Percentiles rank a stretch among this genome's conserved stretches.
These are phyloP conservation scores for Magnaporthales sp. DNA, from an alignment of 2,329 filamentous ascomycete species.

Conservation along the genomic window DNA sequence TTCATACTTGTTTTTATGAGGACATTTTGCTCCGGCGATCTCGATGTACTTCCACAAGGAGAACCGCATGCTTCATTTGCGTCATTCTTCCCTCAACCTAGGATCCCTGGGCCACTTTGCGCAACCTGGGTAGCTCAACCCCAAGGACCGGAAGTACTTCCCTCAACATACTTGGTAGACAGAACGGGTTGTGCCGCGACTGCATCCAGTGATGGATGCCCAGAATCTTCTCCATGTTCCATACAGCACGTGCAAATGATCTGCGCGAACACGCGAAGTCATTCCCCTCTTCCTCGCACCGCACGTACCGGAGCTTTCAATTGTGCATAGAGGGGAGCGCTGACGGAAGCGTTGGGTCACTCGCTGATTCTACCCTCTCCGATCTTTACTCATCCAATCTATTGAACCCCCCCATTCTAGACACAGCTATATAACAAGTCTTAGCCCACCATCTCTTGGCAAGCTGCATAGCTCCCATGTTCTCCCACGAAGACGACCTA, in stretches of 20 bases:
- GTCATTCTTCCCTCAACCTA: neutral
- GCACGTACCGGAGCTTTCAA: neutral
- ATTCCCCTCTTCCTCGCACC: neutral
- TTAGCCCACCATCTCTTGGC: neutral
- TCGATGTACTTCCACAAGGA: neutral
- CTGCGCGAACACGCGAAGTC: neutral
- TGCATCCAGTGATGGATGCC: neutral
- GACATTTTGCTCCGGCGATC: neutral
- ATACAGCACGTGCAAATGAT: neutral
- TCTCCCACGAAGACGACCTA: neutral
- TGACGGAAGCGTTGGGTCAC: neutral
- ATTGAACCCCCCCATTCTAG: neutral
- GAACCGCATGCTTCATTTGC: neutral
- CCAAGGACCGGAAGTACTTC: no score
- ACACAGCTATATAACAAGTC: neutral
- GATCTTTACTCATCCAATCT: neutral
- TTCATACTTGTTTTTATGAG: neutral
- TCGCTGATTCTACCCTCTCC: neutral
- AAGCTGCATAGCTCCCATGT: neutral
- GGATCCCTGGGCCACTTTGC: no score
- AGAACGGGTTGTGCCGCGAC: neutral
- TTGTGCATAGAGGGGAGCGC: neutral
- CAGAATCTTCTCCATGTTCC: neutral
- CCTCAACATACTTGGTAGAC: neutral
- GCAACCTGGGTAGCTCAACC: neutral